These are phyloP conservation scores for Tricholoma hemisulphureum DNA, from an alignment of 768 basidiomycete genomes.

Conservation along the genomic window DNA sequence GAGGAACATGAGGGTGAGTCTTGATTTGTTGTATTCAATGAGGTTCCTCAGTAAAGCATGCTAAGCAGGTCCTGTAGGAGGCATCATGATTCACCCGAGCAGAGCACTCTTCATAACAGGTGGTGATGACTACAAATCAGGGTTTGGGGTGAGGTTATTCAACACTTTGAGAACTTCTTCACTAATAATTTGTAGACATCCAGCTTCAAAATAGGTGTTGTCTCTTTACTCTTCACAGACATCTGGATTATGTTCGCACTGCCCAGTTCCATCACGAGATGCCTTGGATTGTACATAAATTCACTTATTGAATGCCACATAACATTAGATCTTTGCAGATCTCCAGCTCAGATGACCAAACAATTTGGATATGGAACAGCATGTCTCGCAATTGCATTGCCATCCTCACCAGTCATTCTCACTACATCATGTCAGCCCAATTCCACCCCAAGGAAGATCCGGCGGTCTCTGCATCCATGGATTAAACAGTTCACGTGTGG, in stretches of 20 bases:
- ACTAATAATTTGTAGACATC: constrained; percentile 57
- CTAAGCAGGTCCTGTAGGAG: constrained; percentile 84
- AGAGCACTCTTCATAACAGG: constrained; percentile 89
- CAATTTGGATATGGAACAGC: constrained; percentile 99
- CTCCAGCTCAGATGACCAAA: constrained; percentile 95
- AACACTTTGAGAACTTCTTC: constrained; percentile 10
- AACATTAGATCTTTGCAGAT: constrained; percentile 45
- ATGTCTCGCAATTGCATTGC: constrained; percentile 97
- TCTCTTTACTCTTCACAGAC: constrained; percentile 88
- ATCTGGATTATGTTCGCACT: constrained; percentile 96
- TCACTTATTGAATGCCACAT: constrained; percentile 3
- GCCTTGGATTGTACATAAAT: constrained; percentile 95
- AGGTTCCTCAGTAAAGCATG: constrained; percentile 14
- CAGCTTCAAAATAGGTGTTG: constrained; percentile 86
- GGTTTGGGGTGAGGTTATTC: constrained; percentile 82
- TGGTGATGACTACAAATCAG: constrained; percentile 99
- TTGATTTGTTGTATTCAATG: background rate
- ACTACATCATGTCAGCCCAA: constrained; percentile 98
- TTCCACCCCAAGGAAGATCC: constrained; percentile 99
- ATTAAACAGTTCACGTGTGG: constrained; percentile 99
- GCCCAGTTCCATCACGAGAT: constrained; percentile 99
- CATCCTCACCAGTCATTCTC: constrained; percentile 97
- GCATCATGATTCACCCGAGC: constrained; percentile 91
- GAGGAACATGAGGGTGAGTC: constrained; percentile 96
- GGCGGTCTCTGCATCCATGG: constrained; percentile 97